Percentiles rank a stretch among this genome's conserved stretches.
These are phyloP conservation scores for Xylaria grammica DNA, from an alignment of 495 filamentous ascomycete species.

Conservation along the genomic window DNA sequence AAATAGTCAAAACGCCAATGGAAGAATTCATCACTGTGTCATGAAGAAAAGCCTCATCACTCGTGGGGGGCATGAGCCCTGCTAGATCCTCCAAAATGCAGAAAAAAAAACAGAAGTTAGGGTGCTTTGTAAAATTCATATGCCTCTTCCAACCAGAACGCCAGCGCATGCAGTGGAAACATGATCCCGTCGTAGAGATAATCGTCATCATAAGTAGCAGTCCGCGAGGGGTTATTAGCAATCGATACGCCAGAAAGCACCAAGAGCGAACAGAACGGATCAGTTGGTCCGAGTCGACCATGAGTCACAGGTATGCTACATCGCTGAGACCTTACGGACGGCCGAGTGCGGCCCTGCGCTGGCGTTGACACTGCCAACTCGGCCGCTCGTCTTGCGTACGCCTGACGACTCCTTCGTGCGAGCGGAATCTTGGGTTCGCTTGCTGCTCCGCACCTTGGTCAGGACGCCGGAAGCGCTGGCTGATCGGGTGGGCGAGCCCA, in stretches of 20 bases:
- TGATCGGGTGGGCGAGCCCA: conserved; percentile 52
- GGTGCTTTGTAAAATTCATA: conserved; percentile 27
- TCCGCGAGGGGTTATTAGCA: conserved; percentile 27
- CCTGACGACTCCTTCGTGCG: conserved; percentile 62
- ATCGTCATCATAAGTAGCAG: conserved; percentile 38
- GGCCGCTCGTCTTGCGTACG: conserved; percentile 90
- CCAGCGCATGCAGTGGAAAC: conserved; percentile 37
- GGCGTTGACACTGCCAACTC: conserved; percentile 77
- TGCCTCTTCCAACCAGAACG: conserved; percentile 33
- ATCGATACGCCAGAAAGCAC: conserved; percentile 28
- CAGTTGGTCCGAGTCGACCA: conserved; percentile 3
- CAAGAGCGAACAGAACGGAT: conserved; percentile 23
- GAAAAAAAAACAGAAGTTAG: conserved; percentile 22
- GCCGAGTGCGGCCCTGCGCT: conserved; percentile 27
- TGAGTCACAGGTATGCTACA: conserved; percentile 25
- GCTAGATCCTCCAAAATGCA: conserved; percentile 5
- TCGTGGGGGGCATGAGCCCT: not conserved
- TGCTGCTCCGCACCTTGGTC: conserved; percentile 75
- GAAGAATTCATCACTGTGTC: conserved; percentile 4
- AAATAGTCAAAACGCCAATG: conserved; percentile 8
- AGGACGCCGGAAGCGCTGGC: conserved; percentile 70
- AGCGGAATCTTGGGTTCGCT: conserved; percentile 61
- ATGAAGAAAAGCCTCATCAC: conserved; percentile 3
- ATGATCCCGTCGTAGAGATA: conserved; percentile 35
- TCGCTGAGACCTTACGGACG: conserved; percentile 50